A percentile compares a stretch with the other conserved stretches of the same genome.
Conservation (phyloP, 2,329 filamentous ascomycete genomes). For the Fusarium torulosum region DNA sequence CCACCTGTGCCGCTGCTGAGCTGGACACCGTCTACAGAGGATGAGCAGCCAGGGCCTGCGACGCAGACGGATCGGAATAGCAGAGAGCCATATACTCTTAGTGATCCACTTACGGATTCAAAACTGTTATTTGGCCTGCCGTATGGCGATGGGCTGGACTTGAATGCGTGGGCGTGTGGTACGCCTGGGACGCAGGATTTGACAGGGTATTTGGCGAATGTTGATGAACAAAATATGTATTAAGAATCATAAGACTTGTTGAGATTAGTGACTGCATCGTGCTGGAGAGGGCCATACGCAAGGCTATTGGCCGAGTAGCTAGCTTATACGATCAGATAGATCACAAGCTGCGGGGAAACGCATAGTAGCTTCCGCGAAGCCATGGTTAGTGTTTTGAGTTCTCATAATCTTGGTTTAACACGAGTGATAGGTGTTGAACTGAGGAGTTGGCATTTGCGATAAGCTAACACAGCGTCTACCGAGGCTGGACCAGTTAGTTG, state of each 20-base stretch:
- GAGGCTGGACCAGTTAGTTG: conserved; percentile 1
- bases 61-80: conserved; percentile 24
- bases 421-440: background rate
- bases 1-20: conserved; percentile 34
- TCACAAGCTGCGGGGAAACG: conserved; percentile 5
- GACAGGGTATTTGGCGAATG: conserved; percentile 29
- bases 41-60: conserved; percentile 35
- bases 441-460: background rate
- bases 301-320: background rate
- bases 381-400: conserved; percentile 4
- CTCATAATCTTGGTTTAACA: conserved; percentile 13
- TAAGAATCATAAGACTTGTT: conserved; percentile 1
- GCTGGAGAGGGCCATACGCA: background rate
- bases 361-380: conserved; percentile 1
- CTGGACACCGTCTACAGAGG: conserved; percentile 44
- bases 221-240: conserved; percentile 49
- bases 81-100: conserved; percentile 20
- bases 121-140: conserved; percentile 43
- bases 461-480: too few species aligned
- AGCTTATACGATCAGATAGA: background rate
- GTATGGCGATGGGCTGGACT: conserved; percentile 34
- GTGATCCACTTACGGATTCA: conserved; percentile 33
- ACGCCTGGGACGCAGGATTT: conserved; percentile 29
- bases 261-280: background rate
- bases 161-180: conserved; percentile 42